phyloP scores from a whole-genome alignment of 441 rosid genomes.

The Gossypium lobatum region DNA sequence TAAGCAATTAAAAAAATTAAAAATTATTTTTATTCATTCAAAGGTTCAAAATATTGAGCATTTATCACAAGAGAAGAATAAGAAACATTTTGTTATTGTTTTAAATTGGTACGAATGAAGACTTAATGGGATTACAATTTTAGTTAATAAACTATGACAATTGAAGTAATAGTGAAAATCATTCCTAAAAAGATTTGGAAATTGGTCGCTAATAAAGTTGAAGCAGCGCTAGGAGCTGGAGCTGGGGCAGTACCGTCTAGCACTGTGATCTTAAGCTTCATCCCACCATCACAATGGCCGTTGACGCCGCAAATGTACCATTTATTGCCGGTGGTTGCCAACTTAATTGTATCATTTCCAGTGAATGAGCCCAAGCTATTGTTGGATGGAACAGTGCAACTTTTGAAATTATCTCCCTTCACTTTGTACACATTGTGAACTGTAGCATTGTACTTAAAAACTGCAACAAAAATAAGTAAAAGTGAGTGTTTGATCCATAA shows the following conservation, averaged over 20 bases:
- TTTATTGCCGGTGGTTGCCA: slow-evolving; percentile 24
- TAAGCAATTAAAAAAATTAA: too few relatives aligned
- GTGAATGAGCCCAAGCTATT: background rate
- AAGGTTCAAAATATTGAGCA: too few relatives aligned
- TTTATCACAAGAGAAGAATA: too few relatives aligned
- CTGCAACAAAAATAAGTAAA: slow-evolving; percentile 10
- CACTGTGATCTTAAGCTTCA: slow-evolving; percentile 30
- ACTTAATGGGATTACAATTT: too few relatives aligned
- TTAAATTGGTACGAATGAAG: background rate
- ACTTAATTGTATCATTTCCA: slow-evolving; percentile 32
- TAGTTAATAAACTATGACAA: background rate
- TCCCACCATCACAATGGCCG: slow-evolving; percentile 24
- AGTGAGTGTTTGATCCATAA: background rate
- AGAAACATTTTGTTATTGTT: background rate
- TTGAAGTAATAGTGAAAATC: background rate
- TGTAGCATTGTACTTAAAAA: slow-evolving; percentile 21
- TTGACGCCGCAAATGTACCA: slow-evolving; percentile 40
- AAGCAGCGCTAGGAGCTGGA: background rate
- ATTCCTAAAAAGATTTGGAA: background rate
- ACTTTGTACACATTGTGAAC: slow-evolving; percentile 33
- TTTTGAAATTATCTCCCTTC: slow-evolving; percentile 21
- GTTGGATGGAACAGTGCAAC: slow-evolving; percentile 24
- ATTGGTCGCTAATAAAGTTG: background rate
- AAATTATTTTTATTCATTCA: too few relatives aligned
- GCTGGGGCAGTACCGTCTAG: background rate